These are phyloP conservation scores for Oryza meyeriana DNA, from an alignment of 176 grass and related monocot genomes.

Conservation along the genomic window DNA sequence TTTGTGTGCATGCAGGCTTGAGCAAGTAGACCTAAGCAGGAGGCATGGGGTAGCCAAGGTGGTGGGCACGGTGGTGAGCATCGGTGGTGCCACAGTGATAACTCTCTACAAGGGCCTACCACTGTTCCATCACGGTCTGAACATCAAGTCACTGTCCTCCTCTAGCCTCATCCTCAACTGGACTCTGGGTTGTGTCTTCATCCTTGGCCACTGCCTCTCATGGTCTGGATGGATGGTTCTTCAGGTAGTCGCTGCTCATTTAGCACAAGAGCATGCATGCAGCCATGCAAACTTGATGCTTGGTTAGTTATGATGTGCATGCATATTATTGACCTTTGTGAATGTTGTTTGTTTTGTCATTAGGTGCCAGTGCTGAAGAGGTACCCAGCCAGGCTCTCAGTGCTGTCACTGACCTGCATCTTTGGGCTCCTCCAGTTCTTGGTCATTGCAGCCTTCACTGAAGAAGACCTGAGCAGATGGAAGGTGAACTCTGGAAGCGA, in stretches of 20 bases:
- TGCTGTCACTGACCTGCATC: slow-evolving; percentile 65
- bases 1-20: slow-evolving; percentile 54
- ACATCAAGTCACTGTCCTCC: slow-evolving; percentile 36
- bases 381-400: slow-evolving; percentile 83
- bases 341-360: not conserved
- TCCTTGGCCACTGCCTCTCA: slow-evolving; percentile 76
- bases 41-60: slow-evolving; percentile 78
- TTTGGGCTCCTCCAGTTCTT: slow-evolving; percentile 88
- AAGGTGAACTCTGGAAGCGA: slow-evolving; percentile 76
- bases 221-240: slow-evolving; percentile 98
- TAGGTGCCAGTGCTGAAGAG: slow-evolving; percentile 83
- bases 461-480: slow-evolving; percentile 74
- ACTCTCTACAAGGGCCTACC: slow-evolving; percentile 91
- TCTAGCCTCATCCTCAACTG: slow-evolving; percentile 72
- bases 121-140: slow-evolving; percentile 45
- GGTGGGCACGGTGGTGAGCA: slow-evolving; percentile 83
- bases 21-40: slow-evolving; percentile 62
- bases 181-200: slow-evolving; percentile 85
- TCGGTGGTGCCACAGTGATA: slow-evolving; percentile 81
- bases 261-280: not conserved
- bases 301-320: not conserved
- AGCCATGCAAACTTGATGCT: not conserved
- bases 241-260: slow-evolving; percentile 39
- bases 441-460: slow-evolving; percentile 66
- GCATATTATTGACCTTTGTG: not conserved